Conservation (phyloP, 257 asterid genomes). For the Solanum chmielewskii region DNA sequence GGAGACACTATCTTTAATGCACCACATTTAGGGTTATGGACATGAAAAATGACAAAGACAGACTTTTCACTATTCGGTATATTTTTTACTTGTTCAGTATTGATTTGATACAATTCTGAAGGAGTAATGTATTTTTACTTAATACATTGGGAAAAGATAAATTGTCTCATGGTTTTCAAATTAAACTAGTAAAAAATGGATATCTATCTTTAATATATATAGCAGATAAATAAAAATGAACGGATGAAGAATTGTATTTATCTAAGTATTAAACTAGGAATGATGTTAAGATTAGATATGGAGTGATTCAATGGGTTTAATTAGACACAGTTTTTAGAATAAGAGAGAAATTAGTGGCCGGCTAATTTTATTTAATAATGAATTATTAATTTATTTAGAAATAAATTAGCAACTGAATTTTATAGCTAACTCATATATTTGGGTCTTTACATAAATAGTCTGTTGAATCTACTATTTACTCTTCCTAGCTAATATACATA, state of each 20-base stretch:
- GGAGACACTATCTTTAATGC: slow-evolving; percentile 48
- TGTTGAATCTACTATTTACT: not conserved
- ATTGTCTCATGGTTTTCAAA: too few relatives aligned
- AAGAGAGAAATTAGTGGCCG: not conserved
- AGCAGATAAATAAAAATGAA: not conserved
- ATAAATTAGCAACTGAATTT: not conserved
- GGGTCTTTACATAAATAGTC: not conserved
- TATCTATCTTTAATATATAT: too few relatives aligned
- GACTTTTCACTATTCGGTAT: not conserved
- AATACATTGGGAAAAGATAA: too few relatives aligned
- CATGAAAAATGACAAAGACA: not conserved
- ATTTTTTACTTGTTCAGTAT: not conserved
- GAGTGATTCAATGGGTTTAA: not conserved
- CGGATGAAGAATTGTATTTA: not conserved
- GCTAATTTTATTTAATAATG: not conserved
- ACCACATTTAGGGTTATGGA: slow-evolving; percentile 14
- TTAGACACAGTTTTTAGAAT: too few relatives aligned
- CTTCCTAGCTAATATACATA: not conserved
- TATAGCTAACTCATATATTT: not conserved
- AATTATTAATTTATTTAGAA: not conserved
- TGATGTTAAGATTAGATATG: not conserved
- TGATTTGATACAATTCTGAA: not conserved
- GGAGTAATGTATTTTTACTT: not conserved
- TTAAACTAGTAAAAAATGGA: not conserved
- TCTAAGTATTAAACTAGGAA: not conserved